These are phyloP conservation scores for Novymonas esmeraldas DNA, from an alignment of 208 protist species.

Conservation along the genomic window DNA sequence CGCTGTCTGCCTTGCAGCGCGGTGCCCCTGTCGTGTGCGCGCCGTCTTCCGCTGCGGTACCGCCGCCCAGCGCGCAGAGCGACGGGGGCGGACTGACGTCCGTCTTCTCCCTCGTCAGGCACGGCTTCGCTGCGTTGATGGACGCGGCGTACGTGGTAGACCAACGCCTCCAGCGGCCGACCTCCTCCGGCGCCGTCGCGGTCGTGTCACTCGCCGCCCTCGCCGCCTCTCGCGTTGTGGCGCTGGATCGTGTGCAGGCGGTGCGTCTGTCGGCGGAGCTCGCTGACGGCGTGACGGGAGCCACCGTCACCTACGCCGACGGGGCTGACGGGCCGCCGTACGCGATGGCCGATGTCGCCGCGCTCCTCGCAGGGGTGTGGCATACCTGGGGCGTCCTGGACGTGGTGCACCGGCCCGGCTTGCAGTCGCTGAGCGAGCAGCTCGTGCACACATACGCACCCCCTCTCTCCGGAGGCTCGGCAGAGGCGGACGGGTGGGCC, in stretches of 20 bases:
- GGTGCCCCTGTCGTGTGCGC: background rate
- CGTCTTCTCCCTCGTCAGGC: conserved; percentile 27
- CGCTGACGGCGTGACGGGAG: conserved; percentile 6
- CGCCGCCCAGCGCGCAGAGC: background rate
- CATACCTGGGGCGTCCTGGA: conserved; percentile 37
- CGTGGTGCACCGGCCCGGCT: background rate
- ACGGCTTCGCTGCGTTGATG: conserved; percentile 41
- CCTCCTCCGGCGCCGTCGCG: conserved; percentile 36
- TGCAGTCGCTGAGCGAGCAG: conserved; percentile 8
- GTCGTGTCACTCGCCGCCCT: conserved; percentile 48
- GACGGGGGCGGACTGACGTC: background rate
- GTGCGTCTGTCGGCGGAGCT: conserved; percentile 26
- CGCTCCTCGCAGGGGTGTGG: conserved; percentile 36
- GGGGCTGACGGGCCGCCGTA: background rate
- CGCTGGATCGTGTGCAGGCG: conserved; percentile 34
- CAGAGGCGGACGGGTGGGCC: too few relatives aligned
- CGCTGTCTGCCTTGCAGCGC: conserved; percentile 29
- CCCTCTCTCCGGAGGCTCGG: too few relatives aligned
- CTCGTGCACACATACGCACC: background rate
- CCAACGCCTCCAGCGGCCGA: conserved; percentile 31
- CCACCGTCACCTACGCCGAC: background rate
- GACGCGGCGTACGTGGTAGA: conserved; percentile 62
- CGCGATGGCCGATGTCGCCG: background rate
- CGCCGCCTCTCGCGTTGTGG: conserved; percentile 40
- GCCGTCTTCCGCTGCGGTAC: background rate